Conservation (phyloP, 768 basidiomycete species). For the Fistulinella prunicolor region DNA sequence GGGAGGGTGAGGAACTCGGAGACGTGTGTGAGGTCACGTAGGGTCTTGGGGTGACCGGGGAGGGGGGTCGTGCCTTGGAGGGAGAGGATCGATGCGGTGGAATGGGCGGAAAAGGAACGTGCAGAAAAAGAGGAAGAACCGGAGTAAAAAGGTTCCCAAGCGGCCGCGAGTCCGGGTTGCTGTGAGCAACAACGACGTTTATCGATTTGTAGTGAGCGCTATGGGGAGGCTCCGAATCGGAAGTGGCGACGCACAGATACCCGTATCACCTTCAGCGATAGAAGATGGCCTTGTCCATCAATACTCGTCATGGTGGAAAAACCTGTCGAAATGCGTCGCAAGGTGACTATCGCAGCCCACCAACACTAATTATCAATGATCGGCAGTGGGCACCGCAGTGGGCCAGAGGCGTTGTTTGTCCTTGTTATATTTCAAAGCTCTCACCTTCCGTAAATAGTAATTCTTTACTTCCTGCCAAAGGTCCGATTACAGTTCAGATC, state of each 20-base stretch:
- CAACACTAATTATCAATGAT: not conserved
- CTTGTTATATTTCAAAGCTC: slow-evolving; percentile 21
- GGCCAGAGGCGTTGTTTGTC: slow-evolving; percentile 20
- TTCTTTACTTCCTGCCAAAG: too few relatives aligned
- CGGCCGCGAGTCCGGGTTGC: slow-evolving; percentile 70
- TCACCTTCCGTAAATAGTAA: slow-evolving; percentile 10
- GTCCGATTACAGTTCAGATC: too few relatives aligned
- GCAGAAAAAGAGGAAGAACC: slow-evolving; percentile 79
- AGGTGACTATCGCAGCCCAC: too few relatives aligned
- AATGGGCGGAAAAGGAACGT: too few relatives aligned
- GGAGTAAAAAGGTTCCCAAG: slow-evolving; percentile 88
- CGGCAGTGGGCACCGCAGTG: too few relatives aligned
- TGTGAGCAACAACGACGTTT: slow-evolving; percentile 36
- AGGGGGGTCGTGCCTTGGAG: slow-evolving; percentile 71
- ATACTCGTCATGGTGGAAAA: slow-evolving; percentile 19
- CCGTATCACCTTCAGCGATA: slow-evolving; percentile 86
- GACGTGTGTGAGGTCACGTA: slow-evolving; percentile 76
- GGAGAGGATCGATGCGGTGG: slow-evolving; percentile 73
- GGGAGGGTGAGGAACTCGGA: slow-evolving; percentile 81
- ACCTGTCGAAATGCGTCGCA: not conserved
- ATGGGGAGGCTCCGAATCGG: not conserved
- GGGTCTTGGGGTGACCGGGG: slow-evolving; percentile 75
- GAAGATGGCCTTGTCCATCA: slow-evolving; percentile 61
- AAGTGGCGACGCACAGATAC: slow-evolving; percentile 63
- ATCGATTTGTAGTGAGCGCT: slow-evolving; percentile 3